Conservation (phyloP, 2,329 filamentous ascomycete genomes). For the Penicillium sp. region DNA sequence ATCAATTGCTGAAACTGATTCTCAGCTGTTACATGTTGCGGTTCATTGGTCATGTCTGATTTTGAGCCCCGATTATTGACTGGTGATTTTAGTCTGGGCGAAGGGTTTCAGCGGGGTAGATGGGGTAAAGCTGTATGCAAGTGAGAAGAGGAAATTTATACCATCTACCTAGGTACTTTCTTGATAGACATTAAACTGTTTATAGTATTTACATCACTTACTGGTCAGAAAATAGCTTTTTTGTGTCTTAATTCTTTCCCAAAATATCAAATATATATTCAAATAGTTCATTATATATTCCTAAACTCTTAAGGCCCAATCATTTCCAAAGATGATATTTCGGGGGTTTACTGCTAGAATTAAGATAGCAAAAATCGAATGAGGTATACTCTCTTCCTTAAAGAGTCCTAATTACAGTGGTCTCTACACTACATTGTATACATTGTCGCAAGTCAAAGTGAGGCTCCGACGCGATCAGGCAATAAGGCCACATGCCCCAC, state of each 20-base stretch:
- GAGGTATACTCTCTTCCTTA: too few species aligned
- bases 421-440: background rate
- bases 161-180: background rate
- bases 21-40: background rate
- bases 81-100: background rate
- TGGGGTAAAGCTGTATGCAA: background rate
- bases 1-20: slow-evolving; percentile 79
- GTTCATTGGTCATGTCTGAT: slow-evolving; percentile 8
- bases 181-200: background rate
- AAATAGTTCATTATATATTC: background rate
- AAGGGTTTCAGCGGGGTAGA: slow-evolving; percentile 8
- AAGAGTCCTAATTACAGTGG: background rate
- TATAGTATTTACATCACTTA: too few species aligned
- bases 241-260: background rate
- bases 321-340: background rate
- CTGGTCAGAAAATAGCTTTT: background rate
- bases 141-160: background rate
- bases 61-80: background rate
- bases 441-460: background rate
- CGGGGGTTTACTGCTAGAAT: background rate
- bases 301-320: background rate
- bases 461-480: slow-evolving; percentile 21
- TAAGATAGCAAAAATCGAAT: background rate
- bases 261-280: background rate
- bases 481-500: slow-evolving; percentile 25